Conservation (phyloP, 1,139 yeast genomes). For the Taiozyma sp. region DNA sequence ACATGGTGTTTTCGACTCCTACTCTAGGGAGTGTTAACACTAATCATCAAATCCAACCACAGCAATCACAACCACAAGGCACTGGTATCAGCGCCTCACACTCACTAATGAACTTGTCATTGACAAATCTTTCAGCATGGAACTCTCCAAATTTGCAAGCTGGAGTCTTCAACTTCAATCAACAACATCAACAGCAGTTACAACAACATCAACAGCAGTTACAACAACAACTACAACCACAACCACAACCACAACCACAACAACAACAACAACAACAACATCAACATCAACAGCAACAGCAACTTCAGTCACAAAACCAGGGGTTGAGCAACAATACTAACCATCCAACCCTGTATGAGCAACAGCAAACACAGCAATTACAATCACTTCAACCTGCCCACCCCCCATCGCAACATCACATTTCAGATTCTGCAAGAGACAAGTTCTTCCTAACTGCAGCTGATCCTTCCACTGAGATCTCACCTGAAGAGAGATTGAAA, state of each 20-base stretch:
- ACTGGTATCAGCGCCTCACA: conserved; percentile 11
- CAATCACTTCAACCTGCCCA: conserved; percentile 12
- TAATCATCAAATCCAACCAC: neutral
- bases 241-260: conserved; percentile 2
- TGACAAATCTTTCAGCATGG: conserved; percentile 17
- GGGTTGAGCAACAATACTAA: neutral
- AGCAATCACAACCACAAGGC: neutral
- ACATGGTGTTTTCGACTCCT: neutral
- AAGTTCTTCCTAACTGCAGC: conserved; percentile 96
- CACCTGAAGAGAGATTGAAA: conserved; percentile 90
- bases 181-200: conserved; percentile 6
- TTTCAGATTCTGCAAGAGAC: conserved; percentile 82
- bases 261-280: conserved; percentile 1
- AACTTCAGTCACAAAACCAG: neutral
- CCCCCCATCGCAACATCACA: conserved; percentile 25
- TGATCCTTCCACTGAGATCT: conserved; percentile 90
- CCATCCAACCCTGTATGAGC: conserved; percentile 2
- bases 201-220: conserved; percentile 7
- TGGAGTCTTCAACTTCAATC: conserved; percentile 6
- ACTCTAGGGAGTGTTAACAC: neutral
- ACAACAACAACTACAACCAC: too few relatives aligned
- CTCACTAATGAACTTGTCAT: conserved; percentile 22
- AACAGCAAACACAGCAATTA: conserved; percentile 6
- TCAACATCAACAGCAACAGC: conserved; percentile 4
- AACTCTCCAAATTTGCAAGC: conserved; percentile 19